phyloP scores from a whole-genome alignment of 495 filamentous ascomycete species.

The Jackrogersella minutella region DNA sequence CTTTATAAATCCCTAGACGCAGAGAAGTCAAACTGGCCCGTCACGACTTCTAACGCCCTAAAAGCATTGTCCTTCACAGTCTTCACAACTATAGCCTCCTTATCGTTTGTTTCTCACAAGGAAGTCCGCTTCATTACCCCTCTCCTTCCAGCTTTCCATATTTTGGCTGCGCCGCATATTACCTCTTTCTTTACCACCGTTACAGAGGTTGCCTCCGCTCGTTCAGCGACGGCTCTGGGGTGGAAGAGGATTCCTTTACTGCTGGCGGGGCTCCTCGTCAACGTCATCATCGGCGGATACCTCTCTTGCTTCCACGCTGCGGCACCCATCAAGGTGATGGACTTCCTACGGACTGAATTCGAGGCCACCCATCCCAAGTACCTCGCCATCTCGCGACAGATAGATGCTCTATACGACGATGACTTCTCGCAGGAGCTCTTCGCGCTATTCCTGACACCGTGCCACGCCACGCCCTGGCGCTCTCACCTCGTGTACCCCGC shows the following conservation, averaged over 20 bases:
- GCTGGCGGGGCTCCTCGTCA: conserved; percentile 66
- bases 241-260: conserved; percentile 64
- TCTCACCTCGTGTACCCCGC: conserved; percentile 78
- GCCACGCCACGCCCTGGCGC: conserved; percentile 97
- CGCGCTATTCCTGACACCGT: conserved; percentile 93
- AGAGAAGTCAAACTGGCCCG: conserved; percentile 40
- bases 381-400: conserved; percentile 42
- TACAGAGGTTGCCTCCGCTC: conserved; percentile 25
- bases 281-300: conserved; percentile 77
- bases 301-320: conserved; percentile 79
- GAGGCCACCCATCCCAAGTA: conserved; percentile 57
- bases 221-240: conserved; percentile 21
- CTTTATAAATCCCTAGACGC: conserved; percentile 61
- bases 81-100: conserved; percentile 64
- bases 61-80: conserved; percentile 69
- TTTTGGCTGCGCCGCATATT: conserved; percentile 75
- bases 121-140: conserved; percentile 98
- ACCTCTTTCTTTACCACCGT: conserved; percentile 67
- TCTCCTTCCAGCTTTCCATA: conserved; percentile 82
- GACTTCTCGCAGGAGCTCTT: conserved; percentile 61
- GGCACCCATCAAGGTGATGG: conserved; percentile 74
- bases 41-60: conserved; percentile 52
- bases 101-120: conserved; percentile 91
- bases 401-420: conserved; percentile 24
- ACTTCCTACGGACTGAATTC: conserved; percentile 77